phyloP scores from a whole-genome alignment of 176 grass and related monocot species.

The Canna indica region DNA sequence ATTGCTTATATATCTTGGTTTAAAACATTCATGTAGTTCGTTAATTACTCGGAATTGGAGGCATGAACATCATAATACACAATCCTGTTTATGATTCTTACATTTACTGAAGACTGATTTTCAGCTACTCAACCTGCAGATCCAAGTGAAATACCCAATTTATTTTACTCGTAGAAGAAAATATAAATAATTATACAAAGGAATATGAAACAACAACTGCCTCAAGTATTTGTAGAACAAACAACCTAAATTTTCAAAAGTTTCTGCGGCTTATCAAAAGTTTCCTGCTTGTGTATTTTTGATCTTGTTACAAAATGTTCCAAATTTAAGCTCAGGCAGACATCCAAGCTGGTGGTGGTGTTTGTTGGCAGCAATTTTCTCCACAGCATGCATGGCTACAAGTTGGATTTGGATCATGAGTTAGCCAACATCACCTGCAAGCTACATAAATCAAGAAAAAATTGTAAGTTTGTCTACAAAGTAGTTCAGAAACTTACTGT shows the following conservation, averaged over 20 bases:
- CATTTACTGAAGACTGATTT: not conserved
- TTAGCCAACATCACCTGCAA: slow-evolving; percentile 51
- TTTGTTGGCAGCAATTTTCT: slow-evolving; percentile 32
- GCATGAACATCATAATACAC: not conserved
- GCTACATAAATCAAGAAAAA: slow-evolving; percentile 20
- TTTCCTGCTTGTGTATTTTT: not conserved
- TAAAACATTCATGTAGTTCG: slow-evolving; percentile 3
- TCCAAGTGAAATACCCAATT: not conserved
- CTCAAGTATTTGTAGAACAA: not conserved
- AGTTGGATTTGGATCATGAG: slow-evolving; percentile 32
- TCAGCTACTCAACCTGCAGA: not conserved
- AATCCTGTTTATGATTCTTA: not conserved
- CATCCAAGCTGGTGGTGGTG: not conserved
- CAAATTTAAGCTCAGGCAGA: not conserved
- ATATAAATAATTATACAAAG: not conserved
- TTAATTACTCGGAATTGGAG: not conserved
- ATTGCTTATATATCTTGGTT: slow-evolving; percentile 1
- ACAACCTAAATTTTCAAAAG: not conserved
- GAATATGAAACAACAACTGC: not conserved
- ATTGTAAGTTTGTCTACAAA: not conserved
- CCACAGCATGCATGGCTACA: slow-evolving; percentile 51
- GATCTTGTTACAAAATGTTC: not conserved
- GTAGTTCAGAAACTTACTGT: not conserved
- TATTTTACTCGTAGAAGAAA: not conserved
- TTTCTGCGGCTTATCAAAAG: not conserved